These are phyloP conservation scores for Sporisorium sorghi DNA, from an alignment of 1,284 basidiomycete species.

Conservation along the genomic window DNA sequence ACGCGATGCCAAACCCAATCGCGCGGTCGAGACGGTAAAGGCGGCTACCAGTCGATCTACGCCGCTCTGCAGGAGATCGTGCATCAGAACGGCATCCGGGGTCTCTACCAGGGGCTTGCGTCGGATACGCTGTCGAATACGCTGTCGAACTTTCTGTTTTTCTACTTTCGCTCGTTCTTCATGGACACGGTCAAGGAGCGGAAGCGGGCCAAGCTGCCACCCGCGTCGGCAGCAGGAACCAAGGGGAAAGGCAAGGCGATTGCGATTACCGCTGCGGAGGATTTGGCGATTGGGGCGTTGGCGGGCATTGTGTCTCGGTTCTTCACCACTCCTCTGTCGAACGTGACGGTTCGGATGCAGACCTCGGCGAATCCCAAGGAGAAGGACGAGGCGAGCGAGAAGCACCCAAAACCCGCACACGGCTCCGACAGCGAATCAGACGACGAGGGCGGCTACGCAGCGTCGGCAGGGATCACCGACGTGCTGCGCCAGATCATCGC, in stretches of 20 bases:
- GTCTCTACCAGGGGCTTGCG: slow-evolving; percentile 69
- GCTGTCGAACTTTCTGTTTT: slow-evolving; percentile 67
- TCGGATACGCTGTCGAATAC: slow-evolving; percentile 71
- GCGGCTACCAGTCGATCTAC: slow-evolving; percentile 39
- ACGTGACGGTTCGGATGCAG: slow-evolving; percentile 72
- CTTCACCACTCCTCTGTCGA: slow-evolving; percentile 71
- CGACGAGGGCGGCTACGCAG: slow-evolving; percentile 64
- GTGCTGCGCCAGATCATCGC: slow-evolving; percentile 67
- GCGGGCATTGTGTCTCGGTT: slow-evolving; percentile 71
- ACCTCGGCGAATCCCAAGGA: slow-evolving; percentile 58
- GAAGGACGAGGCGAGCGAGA: slow-evolving; percentile 18
- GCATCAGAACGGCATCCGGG: slow-evolving; percentile 47
- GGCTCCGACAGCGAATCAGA: slow-evolving; percentile 59
- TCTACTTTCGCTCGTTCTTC: slow-evolving; percentile 60
- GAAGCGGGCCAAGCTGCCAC: slow-evolving; percentile 30
- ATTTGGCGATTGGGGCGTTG: slow-evolving; percentile 71
- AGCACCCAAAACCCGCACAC: slow-evolving; percentile 6
- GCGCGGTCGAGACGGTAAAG: slow-evolving; percentile 36
- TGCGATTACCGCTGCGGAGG: slow-evolving; percentile 68
- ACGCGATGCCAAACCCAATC: slow-evolving; percentile 69
- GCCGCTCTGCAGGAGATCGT: slow-evolving; percentile 54
- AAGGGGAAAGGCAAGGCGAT: slow-evolving; percentile 35
- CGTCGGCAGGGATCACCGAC: slow-evolving; percentile 56
- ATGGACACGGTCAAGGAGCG: slow-evolving; percentile 38
- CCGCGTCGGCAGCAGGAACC: slow-evolving; percentile 7